Conservation (phyloP, 148 eudicot genomes). For the Diospyros lotus region DNA sequence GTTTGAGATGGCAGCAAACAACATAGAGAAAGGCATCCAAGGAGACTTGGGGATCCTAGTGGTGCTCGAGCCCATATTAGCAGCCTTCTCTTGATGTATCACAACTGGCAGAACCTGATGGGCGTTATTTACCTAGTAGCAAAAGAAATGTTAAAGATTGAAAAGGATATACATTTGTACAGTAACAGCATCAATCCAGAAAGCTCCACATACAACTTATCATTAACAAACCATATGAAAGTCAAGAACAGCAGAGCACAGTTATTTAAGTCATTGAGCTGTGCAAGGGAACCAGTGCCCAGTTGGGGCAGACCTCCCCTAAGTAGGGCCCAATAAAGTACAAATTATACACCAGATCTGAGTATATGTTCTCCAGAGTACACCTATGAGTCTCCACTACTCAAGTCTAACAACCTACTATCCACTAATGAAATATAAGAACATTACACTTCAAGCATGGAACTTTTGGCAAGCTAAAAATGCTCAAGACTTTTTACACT, state of each 20-base stretch:
- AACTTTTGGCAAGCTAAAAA: neutral
- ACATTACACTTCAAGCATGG: neutral
- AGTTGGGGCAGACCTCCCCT: neutral
- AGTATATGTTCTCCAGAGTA: neutral
- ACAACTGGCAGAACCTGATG: slow-evolving; percentile 12
- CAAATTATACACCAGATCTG: neutral
- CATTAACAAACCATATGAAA: neutral
- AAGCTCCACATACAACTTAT: neutral
- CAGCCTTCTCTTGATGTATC: slow-evolving; percentile 29
- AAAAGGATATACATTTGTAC: neutral
- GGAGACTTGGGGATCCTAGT: slow-evolving; percentile 59
- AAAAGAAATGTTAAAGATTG: neutral
- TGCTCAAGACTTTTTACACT: too few relatives aligned
- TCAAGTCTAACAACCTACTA: too few relatives aligned
- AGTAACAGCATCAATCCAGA: neutral
- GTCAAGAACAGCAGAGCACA: neutral
- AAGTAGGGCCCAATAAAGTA: neutral
- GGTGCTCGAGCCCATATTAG: slow-evolving; percentile 33
- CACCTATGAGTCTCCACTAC: too few relatives aligned
- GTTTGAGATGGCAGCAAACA: slow-evolving; percentile 58
- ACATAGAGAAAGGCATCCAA: slow-evolving; percentile 73
- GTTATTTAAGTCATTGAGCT: neutral
- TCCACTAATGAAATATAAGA: neutral
- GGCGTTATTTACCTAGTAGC: neutral
- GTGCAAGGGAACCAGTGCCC: neutral